Evolutionary conservation across 179 eudicot genomes (phyloP), one percentile per base, ranked within the genome.

Genomic region (Silene coronaria): DNA sequence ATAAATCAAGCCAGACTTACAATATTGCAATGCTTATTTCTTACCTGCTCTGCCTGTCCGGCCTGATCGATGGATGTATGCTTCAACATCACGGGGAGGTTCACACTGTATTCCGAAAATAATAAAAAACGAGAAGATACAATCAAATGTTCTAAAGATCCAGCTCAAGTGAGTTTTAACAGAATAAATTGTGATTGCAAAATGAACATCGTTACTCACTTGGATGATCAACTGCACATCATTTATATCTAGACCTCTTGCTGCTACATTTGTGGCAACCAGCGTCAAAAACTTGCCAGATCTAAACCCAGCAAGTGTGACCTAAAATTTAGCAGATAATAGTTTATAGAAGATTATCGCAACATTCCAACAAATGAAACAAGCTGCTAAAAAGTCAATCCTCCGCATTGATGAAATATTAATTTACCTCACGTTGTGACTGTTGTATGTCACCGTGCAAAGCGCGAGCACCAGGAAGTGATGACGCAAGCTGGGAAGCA

Each of bases 71-170:
- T 95, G 99, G 79, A 95, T 95, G 84, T 95, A 95, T 13, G 87
- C 97, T 85, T 95, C 99, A 68, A 92, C 97, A 88, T 90, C 97
- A 73, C 91, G 91, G 21, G 97, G 98, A 46, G 98, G 96, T 79
- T 94, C 97, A 76, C 97, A 90, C 98, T 94, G 67, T 72, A 75
- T 24, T 46, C 66, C 57, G 53, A 32, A 77, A 22, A 48, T 6
- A 7, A 17, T 38, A 27, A 27, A 57, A 46, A 22, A 60, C n/a
- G 65, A 66, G 62, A 70, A 11, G 53, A 58, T 26, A 76, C 28
- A 21, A 75, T 58, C 45, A 65, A 57, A 55, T 53, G 58, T n/a
- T 61, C 24, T 24, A 19, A 24, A 3, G 12, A 57, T 8, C 14
- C 46, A 55, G 13, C 11, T 34, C 45, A 17, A 8, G 2, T 16